Evolutionary conservation across 2,329 filamentous ascomycete genomes (phyloP).

Genomic region (Bipolaris sorokiniana): DNA sequence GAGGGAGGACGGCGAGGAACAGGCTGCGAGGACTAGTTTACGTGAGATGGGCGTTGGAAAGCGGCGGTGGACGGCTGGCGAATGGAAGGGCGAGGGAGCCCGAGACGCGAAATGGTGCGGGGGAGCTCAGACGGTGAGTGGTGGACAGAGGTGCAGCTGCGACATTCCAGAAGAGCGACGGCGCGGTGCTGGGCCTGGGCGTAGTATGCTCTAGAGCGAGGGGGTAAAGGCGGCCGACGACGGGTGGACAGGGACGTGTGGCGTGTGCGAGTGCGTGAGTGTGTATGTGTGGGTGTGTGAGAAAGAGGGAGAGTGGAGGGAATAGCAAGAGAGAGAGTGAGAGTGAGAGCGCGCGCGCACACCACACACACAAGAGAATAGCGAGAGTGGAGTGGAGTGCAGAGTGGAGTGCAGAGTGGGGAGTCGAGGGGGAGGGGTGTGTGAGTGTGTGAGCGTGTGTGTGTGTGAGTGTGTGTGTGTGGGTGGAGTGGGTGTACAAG

Average conservation of each 20-base stretch:
- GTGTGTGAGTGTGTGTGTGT: background rate
- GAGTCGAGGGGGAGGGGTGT: background rate
- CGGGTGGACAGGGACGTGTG: background rate
- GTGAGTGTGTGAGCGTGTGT: background rate
- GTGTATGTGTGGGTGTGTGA: no score
- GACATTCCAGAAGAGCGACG: conserved; percentile 39
- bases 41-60: background rate
- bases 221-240: no score
- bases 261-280: background rate
- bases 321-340: no score
- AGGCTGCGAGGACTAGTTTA: background rate
- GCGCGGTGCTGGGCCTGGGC: conserved; percentile 14
- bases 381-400: background rate
- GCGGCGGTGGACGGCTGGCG: conserved; percentile 8
- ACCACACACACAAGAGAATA: no score
- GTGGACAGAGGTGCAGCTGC: conserved; percentile 23
- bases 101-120: conserved; percentile 23
- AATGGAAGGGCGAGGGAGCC: conserved; percentile 3
- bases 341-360: no score
- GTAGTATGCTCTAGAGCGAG: background rate
- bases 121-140: conserved; percentile 30
- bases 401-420: background rate
- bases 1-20: conserved; percentile 1
- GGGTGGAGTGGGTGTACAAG: background rate
- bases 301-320: no score